phyloP scores from a whole-genome alignment of 352 stramenopile genomes.

The Pythium aquatile region DNA sequence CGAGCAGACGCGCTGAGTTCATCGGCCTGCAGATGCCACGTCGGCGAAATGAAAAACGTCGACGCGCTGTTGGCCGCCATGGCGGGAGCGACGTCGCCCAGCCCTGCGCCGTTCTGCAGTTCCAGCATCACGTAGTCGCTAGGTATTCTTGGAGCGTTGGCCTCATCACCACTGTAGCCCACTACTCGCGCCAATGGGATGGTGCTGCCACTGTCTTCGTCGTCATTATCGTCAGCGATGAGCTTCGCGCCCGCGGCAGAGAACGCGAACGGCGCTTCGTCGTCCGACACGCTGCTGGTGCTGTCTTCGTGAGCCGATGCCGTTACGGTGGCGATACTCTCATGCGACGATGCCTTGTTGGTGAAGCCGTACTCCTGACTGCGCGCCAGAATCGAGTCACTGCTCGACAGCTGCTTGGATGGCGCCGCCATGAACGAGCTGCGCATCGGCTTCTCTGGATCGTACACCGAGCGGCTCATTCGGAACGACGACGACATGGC shows the following conservation, averaged over 20 bases:
- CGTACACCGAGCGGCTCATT: constrained; percentile 66
- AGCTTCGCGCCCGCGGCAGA: constrained; percentile 35
- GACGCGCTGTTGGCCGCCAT: constrained; percentile 36
- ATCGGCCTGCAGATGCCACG: constrained; percentile 73
- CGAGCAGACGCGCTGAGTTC: constrained; percentile 75
- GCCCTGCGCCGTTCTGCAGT: constrained; percentile 59
- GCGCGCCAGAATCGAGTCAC: constrained; percentile 19
- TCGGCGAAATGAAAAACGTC: constrained; percentile 82
- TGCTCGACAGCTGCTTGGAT: constrained; percentile 40
- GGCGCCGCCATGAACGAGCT: constrained; percentile 11
- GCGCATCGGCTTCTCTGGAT: constrained; percentile 39
- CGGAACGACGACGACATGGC: constrained; percentile 30
- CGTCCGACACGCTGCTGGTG: not conserved
- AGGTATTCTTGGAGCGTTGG: constrained; percentile 32
- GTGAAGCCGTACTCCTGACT: constrained; percentile 22
- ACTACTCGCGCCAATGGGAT: constrained; percentile 68
- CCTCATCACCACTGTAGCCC: constrained; percentile 22
- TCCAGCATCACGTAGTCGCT: constrained; percentile 85
- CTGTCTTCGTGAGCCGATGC: not conserved
- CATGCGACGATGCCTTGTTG: not conserved
- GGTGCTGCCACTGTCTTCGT: constrained; percentile 15
- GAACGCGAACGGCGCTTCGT: constrained; percentile 19
- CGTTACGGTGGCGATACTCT: not conserved
- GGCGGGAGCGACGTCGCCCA: constrained; percentile 32
- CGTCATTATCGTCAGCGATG: constrained; percentile 21